Base-by-base conservation (phyloP, 2,329 filamentous ascomycete genomes). In the Paecilomyces sp. region DNA sequence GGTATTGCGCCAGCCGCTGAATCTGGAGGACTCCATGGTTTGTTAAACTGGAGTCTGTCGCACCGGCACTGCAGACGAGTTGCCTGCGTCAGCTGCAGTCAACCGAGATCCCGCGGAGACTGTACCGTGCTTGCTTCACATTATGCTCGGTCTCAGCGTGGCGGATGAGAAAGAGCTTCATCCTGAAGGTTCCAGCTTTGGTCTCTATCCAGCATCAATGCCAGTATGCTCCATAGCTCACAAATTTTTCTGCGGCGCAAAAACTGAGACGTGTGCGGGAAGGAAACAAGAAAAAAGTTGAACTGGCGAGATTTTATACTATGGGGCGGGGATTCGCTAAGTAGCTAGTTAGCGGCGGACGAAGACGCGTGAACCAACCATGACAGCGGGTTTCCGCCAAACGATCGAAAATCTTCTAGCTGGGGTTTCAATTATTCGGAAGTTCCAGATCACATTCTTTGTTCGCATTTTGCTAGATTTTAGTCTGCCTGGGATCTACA, bases 111-210 rank as follows among this genome's bases (percentile, higher is more conserved):
- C 56, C 54, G 25, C 60, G 61, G 58, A 58, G 57, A 61, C 61
- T 83, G 68, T 80, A 90, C 88, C 89, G 92, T 61, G 90, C 76
- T 58, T 87, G 84, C 50, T 88, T 88, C 60, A 94, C 88, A 73
- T 96, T 96, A 76, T 96, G 90, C 64, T 95, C 89, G 15, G 91
- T 93, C 78, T 96, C 92, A 70, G 88, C 92, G 80, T 96, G 92
- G 59, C 92, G 87, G 68, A 96, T 85, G 67, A 96, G 82, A 68
- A 92, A 86, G 58, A 96, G 74, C 69, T 81, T 82, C 83, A 88
- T 85, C 52, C 51, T 60, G 56, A 58, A 47, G 13, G 33, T 22
- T 34, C 55, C 12, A 56, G 50, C 51, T 25, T 30, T 25, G 51
- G 28, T 53, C 18, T 25, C 7, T 53, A n/a, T 53, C 22, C 51